Evolutionary conservation across 2,329 filamentous ascomycete genomes (phyloP), one percentile per base, ranked within the genome.

Genomic region (Pseudogymnoascus sp.): DNA sequence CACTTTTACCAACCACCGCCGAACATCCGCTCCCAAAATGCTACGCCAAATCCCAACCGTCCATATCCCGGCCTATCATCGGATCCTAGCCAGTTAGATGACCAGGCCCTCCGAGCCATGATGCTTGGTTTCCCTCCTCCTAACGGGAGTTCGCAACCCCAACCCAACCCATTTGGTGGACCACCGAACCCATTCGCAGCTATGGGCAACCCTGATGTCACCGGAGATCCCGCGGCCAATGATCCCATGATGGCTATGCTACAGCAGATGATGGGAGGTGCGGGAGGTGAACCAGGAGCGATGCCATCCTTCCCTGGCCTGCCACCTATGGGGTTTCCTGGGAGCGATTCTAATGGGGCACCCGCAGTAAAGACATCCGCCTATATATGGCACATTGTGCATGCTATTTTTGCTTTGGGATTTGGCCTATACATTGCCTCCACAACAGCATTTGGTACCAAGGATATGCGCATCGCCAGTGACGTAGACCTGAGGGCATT

Each of bases 241-340:
- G 86, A 89, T 68, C 85, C 85, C 11, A 86, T 89, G 81, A 80
- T 89, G 79, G 82, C 84, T 72, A 87, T 92, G 82, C 80, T 93
- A 73, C 83, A 87, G 69, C 87, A 91, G 73, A 84, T 91, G 79
- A 82, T 89, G 77, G 76, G 77, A 25, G 71, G 70, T 4, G 71
- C 73, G 9, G 67, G 68, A 8, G 69, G 66, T 43, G 69, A 68
- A 28, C 36, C 65, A 15, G 73, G 64, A 60, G 71, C 71, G 2
- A 70, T 71, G 65, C 71, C 71, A 25, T 65, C 70, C 6, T 72
- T 73, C 64, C 71, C 69, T 39, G 74, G 73, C 12, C 78, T 82
- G 73, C 74, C 76, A 38, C 57, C 57, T n/a, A 58, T 58, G 59
- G 74, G 75, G 28, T 74, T 71, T 63, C 72, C 75, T 38, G 64